Conservation (phyloP, 495 filamentous ascomycete species). For the Neurospora sublineolata region DNA sequence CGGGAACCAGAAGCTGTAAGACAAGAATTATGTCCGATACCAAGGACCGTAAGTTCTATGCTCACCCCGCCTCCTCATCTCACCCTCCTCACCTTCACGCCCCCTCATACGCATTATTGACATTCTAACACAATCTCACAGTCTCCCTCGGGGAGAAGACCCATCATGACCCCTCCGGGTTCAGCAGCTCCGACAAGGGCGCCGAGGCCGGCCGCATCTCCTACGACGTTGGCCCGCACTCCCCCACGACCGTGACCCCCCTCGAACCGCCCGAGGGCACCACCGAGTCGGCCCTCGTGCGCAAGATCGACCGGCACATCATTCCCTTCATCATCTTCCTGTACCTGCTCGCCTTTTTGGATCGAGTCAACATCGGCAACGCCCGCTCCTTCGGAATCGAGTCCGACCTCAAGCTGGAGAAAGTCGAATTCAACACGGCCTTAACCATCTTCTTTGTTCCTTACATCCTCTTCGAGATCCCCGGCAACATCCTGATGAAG, state of each 20-base stretch:
- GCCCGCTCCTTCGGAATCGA: slow-evolving; percentile 52
- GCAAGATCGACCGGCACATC: slow-evolving; percentile 68
- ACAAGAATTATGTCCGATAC: background rate
- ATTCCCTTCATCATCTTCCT: slow-evolving; percentile 73
- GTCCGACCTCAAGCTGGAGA: slow-evolving; percentile 49
- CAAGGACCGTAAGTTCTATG: background rate
- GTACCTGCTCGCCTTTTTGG: slow-evolving; percentile 80
- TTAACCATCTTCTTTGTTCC: slow-evolving; percentile 89
- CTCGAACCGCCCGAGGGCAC: slow-evolving; percentile 16
- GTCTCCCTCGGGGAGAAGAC: background rate
- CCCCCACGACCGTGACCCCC: slow-evolving; percentile 3
- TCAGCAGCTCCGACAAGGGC: background rate
- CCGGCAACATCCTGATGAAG: slow-evolving; percentile 80
- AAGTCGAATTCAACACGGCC: slow-evolving; percentile 58
- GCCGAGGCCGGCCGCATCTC: background rate
- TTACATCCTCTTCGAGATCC: slow-evolving; percentile 79
- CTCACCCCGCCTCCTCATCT: background rate
- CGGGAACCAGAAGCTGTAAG: background rate
- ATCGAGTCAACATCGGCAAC: slow-evolving; percentile 67
- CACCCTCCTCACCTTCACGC: background rate
- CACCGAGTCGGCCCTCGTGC: slow-evolving; percentile 54
- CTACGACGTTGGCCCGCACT: background rate
- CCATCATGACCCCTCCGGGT: background rate
- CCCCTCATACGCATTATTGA: background rate
- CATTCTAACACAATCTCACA: background rate